Percentiles rank a stretch among this genome's conserved stretches.
Conservation (phyloP, 1,139 yeast species). For the Nakaseomyces nivariensis region DNA sequence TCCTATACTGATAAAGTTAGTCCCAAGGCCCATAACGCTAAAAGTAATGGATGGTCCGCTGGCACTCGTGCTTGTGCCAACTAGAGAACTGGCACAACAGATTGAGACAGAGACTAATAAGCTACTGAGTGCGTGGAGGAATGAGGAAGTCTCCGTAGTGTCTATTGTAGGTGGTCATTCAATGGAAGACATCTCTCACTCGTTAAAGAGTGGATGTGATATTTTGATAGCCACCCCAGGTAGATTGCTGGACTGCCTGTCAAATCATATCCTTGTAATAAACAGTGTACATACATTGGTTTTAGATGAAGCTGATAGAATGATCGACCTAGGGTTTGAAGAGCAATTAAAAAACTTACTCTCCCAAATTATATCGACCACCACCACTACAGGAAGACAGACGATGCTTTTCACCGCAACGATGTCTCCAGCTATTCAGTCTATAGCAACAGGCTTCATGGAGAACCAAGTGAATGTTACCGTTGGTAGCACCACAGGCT, state of each 20-base stretch:
- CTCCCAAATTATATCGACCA: constrained; percentile 17
- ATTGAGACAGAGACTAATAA: constrained; percentile 57
- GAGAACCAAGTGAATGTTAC: constrained; percentile 51
- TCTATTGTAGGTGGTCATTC: constrained; percentile 88
- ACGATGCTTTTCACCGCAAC: constrained; percentile 95
- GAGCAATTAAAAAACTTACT: constrained; percentile 59
- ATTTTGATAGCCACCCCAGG: constrained; percentile 93
- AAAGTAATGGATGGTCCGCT: constrained; percentile 49
- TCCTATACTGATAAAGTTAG: constrained; percentile 52
- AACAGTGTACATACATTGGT: constrained; percentile 58
- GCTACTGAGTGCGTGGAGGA: constrained; percentile 33
- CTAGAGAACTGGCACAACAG: constrained; percentile 88
- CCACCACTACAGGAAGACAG: constrained; percentile 30
- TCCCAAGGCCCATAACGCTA: constrained; percentile 30
- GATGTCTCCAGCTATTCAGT: constrained; percentile 65
- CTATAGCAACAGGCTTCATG: constrained; percentile 53
- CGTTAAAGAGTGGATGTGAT: constrained; percentile 60
- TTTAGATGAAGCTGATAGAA: constrained; percentile 88
- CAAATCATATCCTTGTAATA: constrained; percentile 51
- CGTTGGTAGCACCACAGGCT: constrained; percentile 52
- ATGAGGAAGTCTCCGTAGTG: constrained; percentile 38
- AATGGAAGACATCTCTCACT: constrained; percentile 60
- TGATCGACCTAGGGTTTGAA: constrained; percentile 94
- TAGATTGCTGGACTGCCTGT: constrained; percentile 69
- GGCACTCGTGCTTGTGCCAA: constrained; percentile 72